phyloP scores from a whole-genome alignment of 2,329 filamentous ascomycete species.

The Elsinoe batatas region DNA sequence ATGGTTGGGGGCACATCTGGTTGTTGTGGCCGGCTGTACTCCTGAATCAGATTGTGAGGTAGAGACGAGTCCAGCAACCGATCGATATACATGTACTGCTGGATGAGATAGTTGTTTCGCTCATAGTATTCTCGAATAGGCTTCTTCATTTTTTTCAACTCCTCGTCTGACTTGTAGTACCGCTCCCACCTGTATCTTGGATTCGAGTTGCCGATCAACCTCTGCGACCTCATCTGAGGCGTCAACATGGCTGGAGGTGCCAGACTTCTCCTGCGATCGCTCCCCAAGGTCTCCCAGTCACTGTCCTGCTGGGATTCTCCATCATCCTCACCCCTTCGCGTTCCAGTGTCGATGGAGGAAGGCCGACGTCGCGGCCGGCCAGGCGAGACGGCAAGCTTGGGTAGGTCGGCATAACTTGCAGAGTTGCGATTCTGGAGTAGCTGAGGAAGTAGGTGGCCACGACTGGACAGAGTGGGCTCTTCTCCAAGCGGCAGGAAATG shows the following conservation, averaged over 20 bases:
- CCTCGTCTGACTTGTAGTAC: slow-evolving; percentile 74
- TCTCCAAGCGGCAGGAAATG: slow-evolving; percentile 34
- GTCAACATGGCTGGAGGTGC: slow-evolving; percentile 37
- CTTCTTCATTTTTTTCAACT: slow-evolving; percentile 63
- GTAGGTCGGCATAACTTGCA: slow-evolving; percentile 18
- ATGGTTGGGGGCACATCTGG: slow-evolving; percentile 62
- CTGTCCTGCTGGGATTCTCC: background rate
- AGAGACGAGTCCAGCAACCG: slow-evolving; percentile 80
- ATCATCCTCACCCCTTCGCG: slow-evolving; percentile 6
- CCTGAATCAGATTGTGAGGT: slow-evolving; percentile 84
- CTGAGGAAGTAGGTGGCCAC: slow-evolving; percentile 35
- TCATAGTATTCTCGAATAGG: slow-evolving; percentile 79
- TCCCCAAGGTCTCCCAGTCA: slow-evolving; percentile 8
- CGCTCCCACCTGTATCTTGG: slow-evolving; percentile 74
- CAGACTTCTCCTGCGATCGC: slow-evolving; percentile 33
- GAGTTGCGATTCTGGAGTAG: slow-evolving; percentile 22
- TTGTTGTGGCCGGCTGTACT: slow-evolving; percentile 54
- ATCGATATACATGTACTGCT: slow-evolving; percentile 91
- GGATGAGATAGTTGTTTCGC: slow-evolving; percentile 76
- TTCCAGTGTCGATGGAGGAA: slow-evolving; percentile 8
- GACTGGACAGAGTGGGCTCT: slow-evolving; percentile 32
- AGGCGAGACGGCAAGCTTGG: background rate
- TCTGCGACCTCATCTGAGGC: slow-evolving; percentile 68
- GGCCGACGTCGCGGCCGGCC: background rate
- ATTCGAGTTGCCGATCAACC: slow-evolving; percentile 81